These are phyloP conservation scores for Daldinia childiae DNA, from an alignment of 495 filamentous ascomycete genomes.

Conservation along the genomic window DNA sequence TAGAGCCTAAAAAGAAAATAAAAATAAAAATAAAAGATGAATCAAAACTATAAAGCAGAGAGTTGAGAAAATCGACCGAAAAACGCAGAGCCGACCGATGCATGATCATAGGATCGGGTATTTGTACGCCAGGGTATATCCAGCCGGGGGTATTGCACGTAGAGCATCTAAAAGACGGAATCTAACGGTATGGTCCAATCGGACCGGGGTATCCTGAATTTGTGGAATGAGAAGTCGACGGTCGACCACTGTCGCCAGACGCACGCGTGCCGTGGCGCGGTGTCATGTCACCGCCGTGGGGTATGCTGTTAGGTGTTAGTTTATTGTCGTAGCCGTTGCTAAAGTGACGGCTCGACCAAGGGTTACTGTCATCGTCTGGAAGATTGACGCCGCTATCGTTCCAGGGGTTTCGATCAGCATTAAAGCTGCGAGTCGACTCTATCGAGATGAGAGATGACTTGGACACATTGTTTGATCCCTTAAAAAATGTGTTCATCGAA, in stretches of 20 bases:
- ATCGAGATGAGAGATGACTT: constrained; percentile 93
- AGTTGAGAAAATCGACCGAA: constrained; percentile 35
- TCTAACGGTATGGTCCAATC: constrained; percentile 85
- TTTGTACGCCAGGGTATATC: constrained; percentile 66
- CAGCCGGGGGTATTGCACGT: constrained; percentile 62
- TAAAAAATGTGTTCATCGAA: constrained; percentile 84
- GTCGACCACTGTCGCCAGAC: constrained; percentile 89
- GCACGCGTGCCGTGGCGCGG: constrained; percentile 81
- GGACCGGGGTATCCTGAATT: constrained; percentile 92
- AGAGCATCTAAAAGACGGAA: constrained; percentile 55
- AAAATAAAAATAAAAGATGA: constrained; percentile 24
- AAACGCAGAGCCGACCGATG: constrained; percentile 66
- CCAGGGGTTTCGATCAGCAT: constrained; percentile 94
- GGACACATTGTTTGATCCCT: constrained; percentile 92
- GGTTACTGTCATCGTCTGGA: constrained; percentile 79
- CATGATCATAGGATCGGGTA: constrained; percentile 60
- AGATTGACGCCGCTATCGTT: constrained; percentile 96
- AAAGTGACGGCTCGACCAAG: constrained; percentile 68
- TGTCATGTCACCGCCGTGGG: constrained; percentile 78
- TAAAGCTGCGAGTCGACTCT: constrained; percentile 85
- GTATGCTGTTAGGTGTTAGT: constrained; percentile 70
- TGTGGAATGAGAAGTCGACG: constrained; percentile 91
- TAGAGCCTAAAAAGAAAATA: constrained; percentile 10
- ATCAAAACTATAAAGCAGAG: constrained; percentile 41
- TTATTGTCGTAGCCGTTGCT: constrained; percentile 71